phyloP scores from a whole-genome alignment of 495 filamentous ascomycete genomes.

The Xylaria palmicola region DNA sequence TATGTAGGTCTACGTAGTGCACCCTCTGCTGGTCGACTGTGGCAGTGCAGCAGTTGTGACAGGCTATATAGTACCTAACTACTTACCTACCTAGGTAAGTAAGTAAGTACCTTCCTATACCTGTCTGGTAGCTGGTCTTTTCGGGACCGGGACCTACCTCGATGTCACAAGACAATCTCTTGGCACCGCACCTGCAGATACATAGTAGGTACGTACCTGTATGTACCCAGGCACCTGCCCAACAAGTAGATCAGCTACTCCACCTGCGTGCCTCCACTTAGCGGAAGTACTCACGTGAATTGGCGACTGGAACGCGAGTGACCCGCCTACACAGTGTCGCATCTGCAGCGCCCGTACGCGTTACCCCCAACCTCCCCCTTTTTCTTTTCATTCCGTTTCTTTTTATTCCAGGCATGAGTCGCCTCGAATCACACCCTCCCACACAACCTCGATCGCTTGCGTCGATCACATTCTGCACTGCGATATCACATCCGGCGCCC shows the following conservation, averaged over 20 bases:
- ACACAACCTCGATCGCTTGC: not conserved
- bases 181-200: constrained; percentile 5
- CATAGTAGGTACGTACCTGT: too few species aligned
- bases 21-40: not conserved
- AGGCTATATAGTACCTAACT: too few species aligned
- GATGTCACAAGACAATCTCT: not conserved
- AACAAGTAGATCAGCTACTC: not conserved
- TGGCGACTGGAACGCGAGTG: constrained; percentile 27
- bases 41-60: constrained; percentile 7
- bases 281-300: constrained; percentile 33
- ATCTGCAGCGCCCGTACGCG: constrained; percentile 1
- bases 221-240: too few species aligned
- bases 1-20: too few species aligned
- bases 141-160: too few species aligned
- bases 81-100: too few species aligned
- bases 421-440: constrained; percentile 1
- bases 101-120: not conserved
- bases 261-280: constrained; percentile 2
- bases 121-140: too few species aligned
- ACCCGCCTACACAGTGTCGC: constrained; percentile 16
- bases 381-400: constrained; percentile 18
- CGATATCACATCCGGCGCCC: not conserved
- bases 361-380: constrained; percentile 14
- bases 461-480: not conserved
- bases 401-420: not conserved